These are phyloP conservation scores for Pichia inconspicua DNA, from an alignment of 1,139 yeast species.

Conservation along the genomic window DNA sequence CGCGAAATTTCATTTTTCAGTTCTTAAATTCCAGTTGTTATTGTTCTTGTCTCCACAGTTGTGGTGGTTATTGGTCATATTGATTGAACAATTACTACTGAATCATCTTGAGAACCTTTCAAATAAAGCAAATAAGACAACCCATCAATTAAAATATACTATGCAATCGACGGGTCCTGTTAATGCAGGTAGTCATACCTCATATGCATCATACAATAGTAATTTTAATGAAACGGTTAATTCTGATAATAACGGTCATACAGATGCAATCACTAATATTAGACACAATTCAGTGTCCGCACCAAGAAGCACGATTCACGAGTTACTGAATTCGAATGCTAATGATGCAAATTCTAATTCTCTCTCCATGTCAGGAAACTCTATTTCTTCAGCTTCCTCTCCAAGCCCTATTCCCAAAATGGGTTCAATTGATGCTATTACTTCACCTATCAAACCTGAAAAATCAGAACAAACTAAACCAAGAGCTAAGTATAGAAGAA, in stretches of 20 bases:
- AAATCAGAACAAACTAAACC: conserved; percentile 1
- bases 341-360: not conserved
- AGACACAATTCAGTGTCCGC: not conserved
- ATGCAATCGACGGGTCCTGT: not conserved
- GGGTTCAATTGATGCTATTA: not conserved
- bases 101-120: too few species aligned
- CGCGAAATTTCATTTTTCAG: not conserved
- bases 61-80: not conserved
- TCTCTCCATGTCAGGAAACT: conserved; percentile 1
- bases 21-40: not conserved
- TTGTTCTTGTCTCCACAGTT: not conserved
- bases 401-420: conserved; percentile 6
- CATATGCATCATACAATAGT: not conserved
- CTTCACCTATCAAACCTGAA: conserved; percentile 2
- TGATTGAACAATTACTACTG: too few species aligned
- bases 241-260: not conserved
- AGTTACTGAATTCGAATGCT: not conserved
- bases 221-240: not conserved
- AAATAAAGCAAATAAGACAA: too few species aligned
- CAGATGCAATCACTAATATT: not conserved
- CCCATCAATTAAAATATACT: not conserved
- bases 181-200: not conserved
- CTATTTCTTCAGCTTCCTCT: not conserved
- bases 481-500: conserved; percentile 18
- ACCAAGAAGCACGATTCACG: not conserved